Base-by-base conservation (phyloP, 441 rosid species). In the Cnidoscolus chayamansa region DNA sequence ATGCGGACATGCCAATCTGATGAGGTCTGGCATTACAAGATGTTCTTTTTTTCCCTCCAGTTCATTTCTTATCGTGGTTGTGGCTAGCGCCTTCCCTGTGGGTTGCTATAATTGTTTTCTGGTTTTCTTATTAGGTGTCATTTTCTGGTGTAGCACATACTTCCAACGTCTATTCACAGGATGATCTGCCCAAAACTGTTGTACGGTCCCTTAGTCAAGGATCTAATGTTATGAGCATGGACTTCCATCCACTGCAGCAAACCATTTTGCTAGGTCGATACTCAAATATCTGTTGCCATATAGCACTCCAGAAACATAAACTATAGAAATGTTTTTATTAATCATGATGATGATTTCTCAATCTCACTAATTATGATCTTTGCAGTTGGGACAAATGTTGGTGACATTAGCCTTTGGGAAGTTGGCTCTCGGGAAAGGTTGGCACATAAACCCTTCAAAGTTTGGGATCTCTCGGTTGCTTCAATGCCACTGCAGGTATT, bases 351-450 rank as follows among this genome's bases (percentile, higher is more conserved):
- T 58, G 48, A 47, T 61, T 51, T 7, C 30, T 37, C 19, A 58
- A 64, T 13, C 37, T 68, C 16, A 53, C 20, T 59, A 25, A 74
- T 63, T 62, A 62, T 61, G 19, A 47, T 9, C 76, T 73, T 71
- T 81, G 67, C 82, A 93, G 94, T 89, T 79, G 97, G 91, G 71
- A 88, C 92, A 71, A 85, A 80, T 74, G 78, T 87, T 77, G 95
- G 94, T 49, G 92, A 90, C 74, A 84, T 89, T 67, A 77, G 86
- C 48, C 82, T 93, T 70, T 93, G 97, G 98, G 97, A 89, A 83
- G 84, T 93, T 64, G 88, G 89, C 72, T 85, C 89, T 68, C 76
- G 84, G 76, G 85, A 90, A 75, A 88, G 83, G 82, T 82, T 90
- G 77, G 86, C 83, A 45, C 78, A 79, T 35, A 86, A 81, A 70